Conservation (phyloP, 2,329 filamentous ascomycete genomes). For the Neofusicoccum cordaticola region DNA sequence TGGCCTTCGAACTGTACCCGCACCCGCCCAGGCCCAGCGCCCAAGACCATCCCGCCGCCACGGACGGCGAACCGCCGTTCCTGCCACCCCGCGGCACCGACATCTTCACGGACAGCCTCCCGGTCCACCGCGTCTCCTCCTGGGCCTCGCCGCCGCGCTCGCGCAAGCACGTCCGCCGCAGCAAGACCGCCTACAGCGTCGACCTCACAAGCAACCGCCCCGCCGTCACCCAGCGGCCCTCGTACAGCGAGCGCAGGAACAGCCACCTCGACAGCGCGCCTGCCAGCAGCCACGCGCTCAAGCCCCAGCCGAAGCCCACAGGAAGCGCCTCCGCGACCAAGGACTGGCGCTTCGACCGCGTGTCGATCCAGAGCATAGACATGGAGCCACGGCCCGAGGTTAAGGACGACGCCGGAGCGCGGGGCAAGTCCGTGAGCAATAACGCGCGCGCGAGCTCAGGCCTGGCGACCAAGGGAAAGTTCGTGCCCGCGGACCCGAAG, state of each 20-base stretch:
- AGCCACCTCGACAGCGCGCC: constrained; percentile 25
- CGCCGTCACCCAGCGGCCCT: constrained; percentile 23
- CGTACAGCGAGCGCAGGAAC: constrained; percentile 35
- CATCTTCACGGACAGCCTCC: constrained; percentile 46
- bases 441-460: constrained; percentile 41
- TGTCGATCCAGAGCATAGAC: constrained; percentile 79
- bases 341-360: constrained; percentile 81
- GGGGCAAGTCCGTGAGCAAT: constrained; percentile 33
- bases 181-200: constrained; percentile 27
- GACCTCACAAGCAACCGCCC: constrained; percentile 20
- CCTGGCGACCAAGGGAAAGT: constrained; percentile 78
- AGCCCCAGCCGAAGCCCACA: not conserved
- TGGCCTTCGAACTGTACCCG: constrained; percentile 58
- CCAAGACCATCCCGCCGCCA: constrained; percentile 3
- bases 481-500: constrained; percentile 65
- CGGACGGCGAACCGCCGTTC: constrained; percentile 26
- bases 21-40: constrained; percentile 24
- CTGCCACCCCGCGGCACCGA: constrained; percentile 41
- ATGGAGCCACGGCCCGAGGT: constrained; percentile 49
- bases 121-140: constrained; percentile 39
- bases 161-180: constrained; percentile 21
- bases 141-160: constrained; percentile 31
- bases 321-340: constrained; percentile 23
- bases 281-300: not conserved
- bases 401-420: constrained; percentile 31